These are phyloP conservation scores for Abelmoschus esculentus DNA, from an alignment of 345 rosid species.

Conservation along the genomic window DNA sequence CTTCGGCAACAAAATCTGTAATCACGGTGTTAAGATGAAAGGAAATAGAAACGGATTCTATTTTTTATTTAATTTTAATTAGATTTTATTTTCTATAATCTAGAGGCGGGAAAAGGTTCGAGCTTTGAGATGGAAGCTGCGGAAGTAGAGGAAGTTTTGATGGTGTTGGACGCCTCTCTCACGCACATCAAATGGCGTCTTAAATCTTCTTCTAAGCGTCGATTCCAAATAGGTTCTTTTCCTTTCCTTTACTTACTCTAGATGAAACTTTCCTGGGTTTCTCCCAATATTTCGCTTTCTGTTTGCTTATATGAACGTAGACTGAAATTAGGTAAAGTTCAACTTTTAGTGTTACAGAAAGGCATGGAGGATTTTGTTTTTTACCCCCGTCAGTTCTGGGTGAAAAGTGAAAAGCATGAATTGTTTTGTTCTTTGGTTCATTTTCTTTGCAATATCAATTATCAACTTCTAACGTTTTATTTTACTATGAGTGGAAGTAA, in stretches of 20 bases:
- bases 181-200: slow-evolving; percentile 1
- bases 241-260: not conserved
- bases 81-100: no score
- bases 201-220: slow-evolving; percentile 2
- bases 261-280: not conserved
- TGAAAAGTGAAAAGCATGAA: no score
- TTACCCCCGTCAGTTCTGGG: no score
- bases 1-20: no score
- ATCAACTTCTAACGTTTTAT: not conserved
- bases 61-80: no score
- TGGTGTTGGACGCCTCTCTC: slow-evolving; percentile 9
- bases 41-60: no score
- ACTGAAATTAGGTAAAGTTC: not conserved
- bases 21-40: no score
- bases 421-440: not conserved
- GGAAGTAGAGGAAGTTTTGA: slow-evolving; percentile 1
- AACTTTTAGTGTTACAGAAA: not conserved
- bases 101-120: not conserved
- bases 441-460: not conserved
- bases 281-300: slow-evolving; percentile 4
- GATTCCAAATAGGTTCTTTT: not conserved
- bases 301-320: not conserved
- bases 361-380: not conserved
- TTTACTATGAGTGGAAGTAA: not conserved
- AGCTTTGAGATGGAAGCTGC: slow-evolving; percentile 4